Base-by-base conservation (phyloP, 257 asterid species). In the Solanum peruvianum region DNA sequence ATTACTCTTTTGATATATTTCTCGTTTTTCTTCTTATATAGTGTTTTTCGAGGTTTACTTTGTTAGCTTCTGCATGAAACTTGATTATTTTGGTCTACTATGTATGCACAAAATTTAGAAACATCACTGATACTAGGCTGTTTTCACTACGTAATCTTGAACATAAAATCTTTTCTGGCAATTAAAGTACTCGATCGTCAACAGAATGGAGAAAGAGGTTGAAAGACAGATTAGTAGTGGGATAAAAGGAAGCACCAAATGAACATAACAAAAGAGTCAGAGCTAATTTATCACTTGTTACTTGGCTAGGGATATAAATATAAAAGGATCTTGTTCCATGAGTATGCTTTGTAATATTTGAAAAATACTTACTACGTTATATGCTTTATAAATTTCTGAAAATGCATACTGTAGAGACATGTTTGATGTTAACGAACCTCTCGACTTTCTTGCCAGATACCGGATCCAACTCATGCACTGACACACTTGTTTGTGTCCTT, bases 401-500 rank as follows among this genome's bases (percentile, higher is more conserved):
- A n/a, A 76, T 13, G 4, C n/a, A 44, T 8, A 14, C 25, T 45
- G 41, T 12, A 11, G 29, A 49, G 85, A 81, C 7, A 80, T 80
- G 11, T 67, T 12, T 86, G 27, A 72, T 10, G 88, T 80, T 67
- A 76, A 89, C 98, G 87, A 75, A 94, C 99, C 98, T 93, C 89
- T 93, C 98, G 29, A 90, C 90, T 88, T 87, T 92, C 87, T 92
- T 90, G 72, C 93, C 94, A 39, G 97, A 90, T 31, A 73, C 77
- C 27, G 93, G 93, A 86, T 93, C 90, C 91, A 93, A 87, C 91
- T 96, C 99, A 60, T 92, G 85, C 80, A 96, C 87, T 18, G 93
- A 92, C 29, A 96, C 96, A 72, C 92, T 93, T 12, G 92, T 92
- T 87, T 96, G 99, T 4, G 97, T 92, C 89, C 99, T 92, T 82